Evolutionary conservation across 2,329 filamentous ascomycete genomes (phyloP).

Genomic region (Colletotrichum cordylinicola): DNA sequence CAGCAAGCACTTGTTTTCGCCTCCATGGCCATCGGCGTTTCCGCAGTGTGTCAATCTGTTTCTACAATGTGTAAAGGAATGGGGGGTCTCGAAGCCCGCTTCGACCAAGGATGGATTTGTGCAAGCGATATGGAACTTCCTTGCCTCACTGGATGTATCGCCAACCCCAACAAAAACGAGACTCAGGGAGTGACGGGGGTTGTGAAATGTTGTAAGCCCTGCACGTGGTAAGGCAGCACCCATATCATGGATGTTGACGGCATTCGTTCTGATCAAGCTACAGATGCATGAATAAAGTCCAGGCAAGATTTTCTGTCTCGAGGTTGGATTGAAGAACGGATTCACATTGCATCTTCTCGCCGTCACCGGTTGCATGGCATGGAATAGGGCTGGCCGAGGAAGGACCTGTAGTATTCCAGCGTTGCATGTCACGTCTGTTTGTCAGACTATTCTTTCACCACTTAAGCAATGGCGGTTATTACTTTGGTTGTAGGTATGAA

Average conservation of each 20-base stretch:
- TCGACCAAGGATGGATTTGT: background rate
- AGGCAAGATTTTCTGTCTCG: background rate
- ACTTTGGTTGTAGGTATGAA: background rate
- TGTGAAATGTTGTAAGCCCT: background rate
- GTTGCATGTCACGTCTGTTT: too few relatives aligned
- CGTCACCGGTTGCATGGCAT: accelerated
- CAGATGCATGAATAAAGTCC: background rate
- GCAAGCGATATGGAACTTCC: background rate
- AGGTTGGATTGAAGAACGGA: background rate
- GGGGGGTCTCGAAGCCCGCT: background rate
- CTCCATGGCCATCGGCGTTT: background rate
- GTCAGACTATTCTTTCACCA: too few relatives aligned
- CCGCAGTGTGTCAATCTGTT: background rate
- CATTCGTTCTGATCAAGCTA: background rate
- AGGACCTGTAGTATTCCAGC: background rate
- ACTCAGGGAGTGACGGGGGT: background rate
- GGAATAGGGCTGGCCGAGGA: background rate
- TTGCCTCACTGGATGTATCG: background rate
- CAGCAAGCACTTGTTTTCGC: background rate
- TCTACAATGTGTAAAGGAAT: background rate
- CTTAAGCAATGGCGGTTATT: too few relatives aligned
- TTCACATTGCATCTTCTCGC: background rate
- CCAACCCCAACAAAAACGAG: background rate
- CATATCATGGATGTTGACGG: background rate
- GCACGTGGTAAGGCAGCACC: accelerated